Evolutionary conservation across 1,284 basidiomycete species (phyloP).

Genomic region (Rhodotorula glutinis): DNA sequence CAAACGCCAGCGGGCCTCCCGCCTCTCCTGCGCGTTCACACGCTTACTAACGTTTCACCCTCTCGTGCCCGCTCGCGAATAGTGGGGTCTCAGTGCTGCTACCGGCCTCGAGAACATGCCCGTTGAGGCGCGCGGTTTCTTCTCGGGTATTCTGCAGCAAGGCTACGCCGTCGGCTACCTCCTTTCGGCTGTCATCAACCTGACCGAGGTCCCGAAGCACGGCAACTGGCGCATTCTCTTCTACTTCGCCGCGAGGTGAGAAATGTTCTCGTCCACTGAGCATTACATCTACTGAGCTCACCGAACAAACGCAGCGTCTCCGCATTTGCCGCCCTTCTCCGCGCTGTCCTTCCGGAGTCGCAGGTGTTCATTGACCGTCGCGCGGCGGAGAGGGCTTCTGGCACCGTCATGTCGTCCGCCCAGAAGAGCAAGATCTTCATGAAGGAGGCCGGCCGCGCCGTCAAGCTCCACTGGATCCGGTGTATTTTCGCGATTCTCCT

Average conservation of each 20-base stretch:
- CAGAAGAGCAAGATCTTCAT: constrained; percentile 71
- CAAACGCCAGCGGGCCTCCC: too few species aligned
- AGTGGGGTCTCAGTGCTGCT: constrained; percentile 47
- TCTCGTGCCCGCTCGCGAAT: too few species aligned
- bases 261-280: constrained; percentile 50
- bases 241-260: constrained; percentile 60
- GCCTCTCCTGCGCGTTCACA: background rate
- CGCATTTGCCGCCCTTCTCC: constrained; percentile 61
- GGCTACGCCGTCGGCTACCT: constrained; percentile 40
- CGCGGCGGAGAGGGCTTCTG: constrained; percentile 47
- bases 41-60: too few species aligned
- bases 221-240: constrained; percentile 51
- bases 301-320: too few species aligned
- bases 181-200: constrained; percentile 29
- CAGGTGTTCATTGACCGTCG: constrained; percentile 60
- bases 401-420: constrained; percentile 46
- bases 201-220: constrained; percentile 36
- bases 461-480: constrained; percentile 77
- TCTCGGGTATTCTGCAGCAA: constrained; percentile 66
- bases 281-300: too few species aligned
- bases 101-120: constrained; percentile 88
- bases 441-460: constrained; percentile 65
- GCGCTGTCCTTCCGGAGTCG: constrained; percentile 75
- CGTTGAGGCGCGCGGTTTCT: constrained; percentile 74
- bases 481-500: constrained; percentile 67